Evolutionary conservation across 129 eudicot genomes (phyloP).

Genomic region (Artemisia tridentata): DNA sequence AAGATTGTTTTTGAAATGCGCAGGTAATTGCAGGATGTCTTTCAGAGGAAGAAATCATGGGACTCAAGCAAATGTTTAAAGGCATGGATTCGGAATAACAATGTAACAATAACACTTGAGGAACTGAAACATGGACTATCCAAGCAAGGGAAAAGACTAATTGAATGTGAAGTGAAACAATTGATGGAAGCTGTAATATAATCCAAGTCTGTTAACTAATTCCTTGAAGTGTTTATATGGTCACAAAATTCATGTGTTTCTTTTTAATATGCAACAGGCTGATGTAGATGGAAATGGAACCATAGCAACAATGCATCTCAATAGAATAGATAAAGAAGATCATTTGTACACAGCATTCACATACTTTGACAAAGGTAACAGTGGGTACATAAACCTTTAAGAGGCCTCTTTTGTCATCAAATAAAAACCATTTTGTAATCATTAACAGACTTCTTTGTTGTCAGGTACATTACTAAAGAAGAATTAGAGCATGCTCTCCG

Average conservation of each 20-base stretch:
- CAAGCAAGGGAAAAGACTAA: conserved; percentile 65
- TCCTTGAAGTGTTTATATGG: background rate
- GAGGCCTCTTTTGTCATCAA: background rate
- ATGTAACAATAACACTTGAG: conserved; percentile 84
- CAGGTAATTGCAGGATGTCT: conserved; percentile 93
- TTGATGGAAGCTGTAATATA: conserved; percentile 84
- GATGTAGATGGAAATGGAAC: too few relatives aligned
- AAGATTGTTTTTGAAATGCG: conserved; percentile 18
- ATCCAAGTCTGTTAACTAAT: background rate
- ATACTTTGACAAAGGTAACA: conserved; percentile 74
- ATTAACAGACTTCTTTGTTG: background rate
- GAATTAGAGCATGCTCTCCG: conserved; percentile 87
- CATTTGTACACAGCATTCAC: conserved; percentile 90
- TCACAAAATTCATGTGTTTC: background rate
- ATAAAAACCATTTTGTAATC: background rate
- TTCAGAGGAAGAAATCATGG: conserved; percentile 91
- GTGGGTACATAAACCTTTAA: conserved; percentile 50
- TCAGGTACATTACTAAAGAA: conserved; percentile 77
- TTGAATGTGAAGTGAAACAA: conserved; percentile 74
- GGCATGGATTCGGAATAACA: conserved; percentile 73
- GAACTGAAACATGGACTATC: conserved; percentile 77
- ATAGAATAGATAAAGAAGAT: conserved; percentile 83
- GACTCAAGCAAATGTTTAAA: conserved; percentile 82
- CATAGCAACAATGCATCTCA: conserved; percentile 90
- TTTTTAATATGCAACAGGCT: conserved; percentile 19